phyloP scores from a whole-genome alignment of 805 yeast species.

The Helenozyma rhizophorensis region DNA sequence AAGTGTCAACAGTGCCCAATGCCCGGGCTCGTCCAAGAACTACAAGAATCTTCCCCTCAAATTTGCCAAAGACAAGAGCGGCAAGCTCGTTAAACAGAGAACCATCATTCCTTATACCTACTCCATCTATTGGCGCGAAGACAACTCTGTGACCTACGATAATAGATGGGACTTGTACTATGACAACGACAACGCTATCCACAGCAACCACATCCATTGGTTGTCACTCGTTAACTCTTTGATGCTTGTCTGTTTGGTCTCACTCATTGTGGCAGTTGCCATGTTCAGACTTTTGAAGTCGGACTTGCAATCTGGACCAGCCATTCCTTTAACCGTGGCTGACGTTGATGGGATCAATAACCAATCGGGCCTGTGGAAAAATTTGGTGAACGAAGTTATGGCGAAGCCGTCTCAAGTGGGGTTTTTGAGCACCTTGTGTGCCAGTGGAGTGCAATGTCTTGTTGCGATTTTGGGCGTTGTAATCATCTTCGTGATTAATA shows the following conservation, averaged over 20 bases:
- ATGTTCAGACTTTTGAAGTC: constrained; percentile 51
- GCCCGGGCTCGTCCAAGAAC: constrained; percentile 71
- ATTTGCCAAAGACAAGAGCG: constrained; percentile 22
- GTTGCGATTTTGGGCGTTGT: constrained; percentile 63
- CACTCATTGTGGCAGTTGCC: constrained; percentile 63
- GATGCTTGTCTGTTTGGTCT: constrained; percentile 56
- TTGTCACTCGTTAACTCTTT: constrained; percentile 68
- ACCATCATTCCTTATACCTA: constrained; percentile 70
- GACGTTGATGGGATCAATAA: constrained; percentile 4
- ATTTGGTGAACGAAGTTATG: constrained; percentile 50
- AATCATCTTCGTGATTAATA: constrained; percentile 41
- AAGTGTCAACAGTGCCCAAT: constrained; percentile 60
- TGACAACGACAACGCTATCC: constrained; percentile 45
- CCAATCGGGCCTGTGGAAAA: constrained; percentile 41
- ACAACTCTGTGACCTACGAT: constrained; percentile 56
- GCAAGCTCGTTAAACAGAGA: constrained; percentile 23
- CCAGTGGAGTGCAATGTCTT: constrained; percentile 72
- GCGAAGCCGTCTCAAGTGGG: constrained; percentile 46
- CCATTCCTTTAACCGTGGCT: constrained; percentile 12
- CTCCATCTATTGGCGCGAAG: constrained; percentile 87
- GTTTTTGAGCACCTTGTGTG: constrained; percentile 52
- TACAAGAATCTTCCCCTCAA: constrained; percentile 54
- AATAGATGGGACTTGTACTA: constrained; percentile 73
- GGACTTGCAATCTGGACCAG: constrained; percentile 40
- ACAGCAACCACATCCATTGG: constrained; percentile 62